Base-by-base conservation (phyloP, 768 basidiomycete species). In the Lepiota venenata region DNA sequence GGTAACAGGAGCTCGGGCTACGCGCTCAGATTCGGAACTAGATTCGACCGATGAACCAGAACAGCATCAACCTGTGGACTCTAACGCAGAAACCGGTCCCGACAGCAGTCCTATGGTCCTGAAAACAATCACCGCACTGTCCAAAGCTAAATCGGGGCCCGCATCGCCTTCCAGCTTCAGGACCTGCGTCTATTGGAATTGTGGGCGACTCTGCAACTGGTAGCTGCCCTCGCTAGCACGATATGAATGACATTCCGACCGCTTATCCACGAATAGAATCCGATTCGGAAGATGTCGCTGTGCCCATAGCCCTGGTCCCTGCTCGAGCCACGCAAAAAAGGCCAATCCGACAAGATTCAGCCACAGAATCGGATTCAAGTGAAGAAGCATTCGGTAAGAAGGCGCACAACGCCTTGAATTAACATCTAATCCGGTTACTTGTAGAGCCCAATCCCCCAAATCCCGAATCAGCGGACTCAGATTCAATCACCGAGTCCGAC, bases 401-500 rank as follows among this genome's bases (percentile, higher is more conserved):
- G 25, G 25, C 25, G 22, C 20, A 12, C 18, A n/a, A 22, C 11
- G 14, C 35, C 16, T 38, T 48, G 14, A 20, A 14, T 11, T 42
- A 10, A n/a, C 12, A 16, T 44, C 18, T 37, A 38, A 49, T 38
- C 12, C 21, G 6, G 22, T 9, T 10, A 15, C 39, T 14, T 15
- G n/a, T 37, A 50, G 49, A 35, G 11, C 21, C 11, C 25, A 46
- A 45, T 22, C 20, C 39, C n/a, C 29, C 37, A 27, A 36, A 16
- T 12, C 21, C 48, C 43, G 40, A 51, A 48, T 58, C 27, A 22
- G 50, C 53, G 41, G 57, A 50, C 12, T 46, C 52, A 45, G 66
- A 58, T 20, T 78, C 77, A 9, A 70, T 68, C 47, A 79, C 80
- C 10, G 79, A 82, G 58, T 70, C 74, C 15, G 79, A 79, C 56